A percentile compares a stretch with the other conserved stretches of the same genome.
Conservation (phyloP, 805 yeast species). For the Metschnikowia rubicola region DNA sequence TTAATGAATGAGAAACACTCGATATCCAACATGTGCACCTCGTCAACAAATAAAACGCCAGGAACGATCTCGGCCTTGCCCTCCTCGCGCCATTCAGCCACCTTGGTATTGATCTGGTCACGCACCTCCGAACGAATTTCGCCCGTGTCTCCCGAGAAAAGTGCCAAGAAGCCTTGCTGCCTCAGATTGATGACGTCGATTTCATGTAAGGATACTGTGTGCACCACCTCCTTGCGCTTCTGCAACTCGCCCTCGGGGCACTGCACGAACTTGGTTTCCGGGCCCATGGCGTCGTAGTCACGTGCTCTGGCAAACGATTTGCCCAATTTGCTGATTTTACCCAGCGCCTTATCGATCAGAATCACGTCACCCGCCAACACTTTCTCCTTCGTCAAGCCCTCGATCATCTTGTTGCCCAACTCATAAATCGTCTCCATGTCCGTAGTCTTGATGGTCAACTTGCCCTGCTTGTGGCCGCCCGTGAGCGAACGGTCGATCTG, state of each 20-base stretch:
- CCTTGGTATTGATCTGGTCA: conserved; percentile 93
- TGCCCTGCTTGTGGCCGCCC: conserved; percentile 98
- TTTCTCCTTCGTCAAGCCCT: conserved; percentile 89
- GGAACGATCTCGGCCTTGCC: conserved; percentile 98
- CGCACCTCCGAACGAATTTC: conserved; percentile 95
- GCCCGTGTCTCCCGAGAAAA: conserved; percentile 95
- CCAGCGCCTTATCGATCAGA: conserved; percentile 91
- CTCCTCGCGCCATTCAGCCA: conserved; percentile 98
- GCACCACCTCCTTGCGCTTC: conserved; percentile 91
- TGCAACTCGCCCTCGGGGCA: conserved; percentile 99
- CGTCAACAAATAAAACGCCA: conserved; percentile 96
- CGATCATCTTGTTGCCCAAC: conserved; percentile 90
- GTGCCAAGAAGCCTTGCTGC: conserved; percentile 95
- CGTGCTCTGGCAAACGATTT: conserved; percentile 94
- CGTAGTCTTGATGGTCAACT: conserved; percentile 93
- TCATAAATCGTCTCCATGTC: conserved; percentile 99
- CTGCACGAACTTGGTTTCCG: conserved; percentile 95
- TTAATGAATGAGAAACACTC: conserved; percentile 94
- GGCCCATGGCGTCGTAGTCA: conserved; percentile 98
- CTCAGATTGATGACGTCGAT: conserved; percentile 96
- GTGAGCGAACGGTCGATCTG: conserved; percentile 90
- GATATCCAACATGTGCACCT: conserved; percentile 96
- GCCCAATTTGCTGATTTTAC: conserved; percentile 90
- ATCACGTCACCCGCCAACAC: conserved; percentile 96
- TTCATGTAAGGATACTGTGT: conserved; percentile 96